Conservation (phyloP, 2,329 filamentous ascomycete species). For the Aspergillus piperis region DNA sequence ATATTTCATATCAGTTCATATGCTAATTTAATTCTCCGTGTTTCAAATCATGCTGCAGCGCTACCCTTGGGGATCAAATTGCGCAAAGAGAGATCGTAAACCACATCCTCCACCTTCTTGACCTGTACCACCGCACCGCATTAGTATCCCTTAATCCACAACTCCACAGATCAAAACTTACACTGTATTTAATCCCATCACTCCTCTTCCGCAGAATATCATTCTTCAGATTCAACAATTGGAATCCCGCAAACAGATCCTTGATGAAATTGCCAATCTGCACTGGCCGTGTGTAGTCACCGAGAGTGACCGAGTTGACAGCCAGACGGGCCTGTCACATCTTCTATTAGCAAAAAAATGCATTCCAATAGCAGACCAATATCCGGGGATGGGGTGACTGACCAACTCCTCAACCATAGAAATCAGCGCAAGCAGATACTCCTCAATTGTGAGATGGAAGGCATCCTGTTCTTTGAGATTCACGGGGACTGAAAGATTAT, state of each 20-base stretch:
- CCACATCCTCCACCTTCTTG: conserved; percentile 97
- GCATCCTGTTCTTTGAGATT: conserved; percentile 86
- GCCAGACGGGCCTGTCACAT: conserved; percentile 72
- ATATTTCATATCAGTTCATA: conserved; percentile 4
- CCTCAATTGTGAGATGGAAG: conserved; percentile 96
- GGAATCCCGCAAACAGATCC: conserved; percentile 92
- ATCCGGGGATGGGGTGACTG: not conserved
- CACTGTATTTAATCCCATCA: conserved; percentile 91
- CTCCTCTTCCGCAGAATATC: conserved; percentile 83
- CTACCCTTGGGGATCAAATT: conserved; percentile 67
- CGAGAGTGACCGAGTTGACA: conserved; percentile 90
- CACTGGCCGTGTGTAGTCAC: conserved; percentile 81
- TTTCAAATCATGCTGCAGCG: conserved; percentile 16
- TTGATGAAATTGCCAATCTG: conserved; percentile 92
- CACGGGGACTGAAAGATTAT: conserved; percentile 66
- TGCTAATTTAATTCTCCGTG: not conserved
- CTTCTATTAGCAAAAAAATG: not conserved
- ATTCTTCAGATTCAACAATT: conserved; percentile 96
- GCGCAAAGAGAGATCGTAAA: conserved; percentile 88
- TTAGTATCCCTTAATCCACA: conserved; percentile 37
- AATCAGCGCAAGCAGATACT: conserved; percentile 89
- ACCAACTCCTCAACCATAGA: conserved; percentile 85
- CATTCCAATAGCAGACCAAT: not conserved
- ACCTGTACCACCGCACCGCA: conserved; percentile 52
- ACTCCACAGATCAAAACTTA: too few species aligned